These are phyloP conservation scores for Celoporthe dispersa DNA, from an alignment of 2,329 filamentous ascomycete genomes.

Conservation along the genomic window DNA sequence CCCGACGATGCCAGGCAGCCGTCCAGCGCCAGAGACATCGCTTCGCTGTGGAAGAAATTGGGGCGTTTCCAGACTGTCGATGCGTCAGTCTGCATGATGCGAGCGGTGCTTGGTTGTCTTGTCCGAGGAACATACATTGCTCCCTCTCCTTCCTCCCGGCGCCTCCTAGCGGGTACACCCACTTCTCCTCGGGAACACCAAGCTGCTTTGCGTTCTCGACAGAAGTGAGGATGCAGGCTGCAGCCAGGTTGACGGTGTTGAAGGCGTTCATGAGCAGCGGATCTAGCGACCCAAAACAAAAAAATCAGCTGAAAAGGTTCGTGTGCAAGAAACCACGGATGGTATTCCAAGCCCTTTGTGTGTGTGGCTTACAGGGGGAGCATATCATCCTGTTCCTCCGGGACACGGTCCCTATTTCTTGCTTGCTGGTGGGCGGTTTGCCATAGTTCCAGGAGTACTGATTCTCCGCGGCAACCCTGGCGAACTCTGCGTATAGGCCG, in stretches of 20 bases:
- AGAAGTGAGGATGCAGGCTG: conserved; percentile 64
- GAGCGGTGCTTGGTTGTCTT: not conserved
- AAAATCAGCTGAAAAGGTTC: not conserved
- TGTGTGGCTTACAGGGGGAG: conserved; percentile 59
- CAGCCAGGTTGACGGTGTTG: conserved; percentile 69
- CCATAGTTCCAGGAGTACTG: conserved; percentile 63
- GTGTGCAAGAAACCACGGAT: not conserved
- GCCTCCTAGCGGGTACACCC: conserved; percentile 68
- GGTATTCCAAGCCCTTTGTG: too few species aligned
- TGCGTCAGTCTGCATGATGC: not conserved
- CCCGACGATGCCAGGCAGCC: conserved; percentile 53
- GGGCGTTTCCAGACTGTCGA: conserved; percentile 63
- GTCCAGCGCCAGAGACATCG: conserved; percentile 62
- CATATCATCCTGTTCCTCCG: conserved; percentile 70
- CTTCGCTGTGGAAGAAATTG: conserved; percentile 60
- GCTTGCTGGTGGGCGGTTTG: conserved; percentile 46
- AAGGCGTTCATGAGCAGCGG: conserved; percentile 74
- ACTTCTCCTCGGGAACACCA: conserved; percentile 57
- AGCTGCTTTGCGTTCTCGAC: conserved; percentile 57
- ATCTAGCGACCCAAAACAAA: conserved; percentile 46
- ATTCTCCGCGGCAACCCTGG: conserved; percentile 57
- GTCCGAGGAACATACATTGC: conserved; percentile 48
- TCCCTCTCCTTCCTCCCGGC: conserved; percentile 63
- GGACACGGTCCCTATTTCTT: conserved; percentile 57
- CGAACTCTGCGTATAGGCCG: conserved; percentile 64